Evolutionary conservation across 345 rosid species (phyloP).

Genomic region (Eucalyptus shirleyi): DNA sequence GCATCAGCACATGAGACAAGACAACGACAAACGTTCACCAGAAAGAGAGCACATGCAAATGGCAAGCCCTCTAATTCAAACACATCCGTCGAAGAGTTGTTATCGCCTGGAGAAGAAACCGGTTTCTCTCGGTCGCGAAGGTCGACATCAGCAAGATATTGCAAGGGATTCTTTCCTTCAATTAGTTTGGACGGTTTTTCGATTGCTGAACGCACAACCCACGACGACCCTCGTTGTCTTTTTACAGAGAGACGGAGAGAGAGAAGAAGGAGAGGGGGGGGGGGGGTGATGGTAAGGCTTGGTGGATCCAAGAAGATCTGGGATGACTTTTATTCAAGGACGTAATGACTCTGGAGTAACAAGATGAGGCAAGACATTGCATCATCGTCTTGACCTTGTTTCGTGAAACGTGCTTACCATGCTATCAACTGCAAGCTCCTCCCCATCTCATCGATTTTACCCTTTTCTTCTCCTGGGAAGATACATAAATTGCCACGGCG

Average conservation of each 20-base stretch:
- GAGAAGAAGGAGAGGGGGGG: not conserved
- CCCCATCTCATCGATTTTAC: not conserved
- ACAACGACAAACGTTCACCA: not conserved
- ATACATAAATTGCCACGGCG: not conserved
- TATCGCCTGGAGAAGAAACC: not conserved
- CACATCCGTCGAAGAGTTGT: not conserved
- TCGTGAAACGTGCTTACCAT: not conserved
- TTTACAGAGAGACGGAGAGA: not conserved
- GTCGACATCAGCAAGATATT: slow-evolving; percentile 47
- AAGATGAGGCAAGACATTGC: not conserved
- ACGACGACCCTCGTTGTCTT: not conserved
- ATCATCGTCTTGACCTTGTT: not conserved
- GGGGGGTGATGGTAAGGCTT: accelerated
- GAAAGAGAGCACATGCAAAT: not conserved
- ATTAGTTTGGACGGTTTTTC: slow-evolving; percentile 2
- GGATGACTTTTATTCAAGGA: slow-evolving; percentile 36
- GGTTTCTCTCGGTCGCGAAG: not conserved
- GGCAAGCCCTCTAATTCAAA: not conserved
- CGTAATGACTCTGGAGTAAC: slow-evolving; percentile 42
- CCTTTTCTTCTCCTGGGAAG: not conserved
- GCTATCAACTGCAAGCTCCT: too few relatives aligned
- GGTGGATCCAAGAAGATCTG: slow-evolving; percentile 54
- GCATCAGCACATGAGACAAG: not conserved
- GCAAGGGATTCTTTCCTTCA: slow-evolving; percentile 16
- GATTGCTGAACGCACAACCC: not conserved